Conservation (phyloP, 495 filamentous ascomycete genomes). For the Parachaetomium inaequale region DNA sequence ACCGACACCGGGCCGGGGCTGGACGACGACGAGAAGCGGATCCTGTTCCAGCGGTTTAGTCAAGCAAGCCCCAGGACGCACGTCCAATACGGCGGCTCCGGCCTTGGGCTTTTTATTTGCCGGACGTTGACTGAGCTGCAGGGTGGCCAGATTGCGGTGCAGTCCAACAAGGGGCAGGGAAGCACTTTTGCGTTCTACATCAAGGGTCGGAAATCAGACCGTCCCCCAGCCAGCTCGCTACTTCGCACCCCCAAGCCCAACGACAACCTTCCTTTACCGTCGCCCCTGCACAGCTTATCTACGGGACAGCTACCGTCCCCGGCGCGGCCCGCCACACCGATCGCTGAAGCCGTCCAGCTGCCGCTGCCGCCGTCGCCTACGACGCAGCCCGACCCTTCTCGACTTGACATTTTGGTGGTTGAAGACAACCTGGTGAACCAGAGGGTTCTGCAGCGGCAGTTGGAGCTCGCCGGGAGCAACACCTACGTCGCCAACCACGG, state of each 20-base stretch:
- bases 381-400: background rate
- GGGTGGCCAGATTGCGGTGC: conserved; percentile 79
- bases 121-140: conserved; percentile 73
- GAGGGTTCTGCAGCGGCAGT: conserved; percentile 65
- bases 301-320: background rate
- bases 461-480: conserved; percentile 64
- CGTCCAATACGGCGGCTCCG: conserved; percentile 76
- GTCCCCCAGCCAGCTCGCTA: conserved; percentile 6
- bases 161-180: conserved; percentile 64
- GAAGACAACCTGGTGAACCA: conserved; percentile 86
- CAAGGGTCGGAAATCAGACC: conserved; percentile 39
- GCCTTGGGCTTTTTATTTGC: conserved; percentile 79
- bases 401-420: conserved; percentile 60
- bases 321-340: background rate
- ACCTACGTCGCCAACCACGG: conserved; percentile 76
- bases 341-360: conserved; percentile 1
- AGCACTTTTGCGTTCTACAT: conserved; percentile 84
- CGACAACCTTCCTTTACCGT: background rate
- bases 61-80: conserved; percentile 75
- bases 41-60: conserved; percentile 77
- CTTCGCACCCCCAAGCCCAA: background rate
- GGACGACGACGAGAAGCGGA: conserved; percentile 65
- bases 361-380: background rate
- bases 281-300: background rate
- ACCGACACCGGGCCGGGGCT: conserved; percentile 77